Percentiles rank a stretch among this genome's conserved stretches.
Evolutionary conservation across 345 rosid species (phyloP).

Genomic region (Erucastrum elatum): DNA sequence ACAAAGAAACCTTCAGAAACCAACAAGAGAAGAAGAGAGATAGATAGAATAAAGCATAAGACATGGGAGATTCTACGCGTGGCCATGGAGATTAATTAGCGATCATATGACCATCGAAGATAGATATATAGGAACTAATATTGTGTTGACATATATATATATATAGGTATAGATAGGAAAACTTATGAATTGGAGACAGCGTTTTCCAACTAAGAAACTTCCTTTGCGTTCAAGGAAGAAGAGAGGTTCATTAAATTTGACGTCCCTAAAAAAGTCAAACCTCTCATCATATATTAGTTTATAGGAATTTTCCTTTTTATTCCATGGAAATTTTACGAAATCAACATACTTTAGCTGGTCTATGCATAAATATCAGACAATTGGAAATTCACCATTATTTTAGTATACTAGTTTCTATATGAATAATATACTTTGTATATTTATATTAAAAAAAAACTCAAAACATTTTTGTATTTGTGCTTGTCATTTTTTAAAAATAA

Average conservation of each 20-base stretch:
- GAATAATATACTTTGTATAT: no score
- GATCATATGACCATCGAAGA: slow-evolving; percentile 30
- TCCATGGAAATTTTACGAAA: background rate
- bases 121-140: background rate
- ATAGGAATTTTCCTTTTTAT: background rate
- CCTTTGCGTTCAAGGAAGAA: slow-evolving; percentile 72
- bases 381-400: background rate
- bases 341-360: background rate
- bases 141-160: slow-evolving; percentile 10
- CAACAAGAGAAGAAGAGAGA: slow-evolving; percentile 31
- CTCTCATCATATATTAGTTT: slow-evolving; percentile 20
- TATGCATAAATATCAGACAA: background rate
- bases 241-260: slow-evolving; percentile 43
- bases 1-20: background rate
- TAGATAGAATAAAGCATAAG: slow-evolving; percentile 11
- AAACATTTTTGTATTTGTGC: no score
- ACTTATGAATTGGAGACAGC: slow-evolving; percentile 37
- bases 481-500: no score
- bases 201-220: slow-evolving; percentile 46
- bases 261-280: slow-evolving; percentile 49
- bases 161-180: slow-evolving; percentile 11
- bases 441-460: no score
- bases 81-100: slow-evolving; percentile 26
- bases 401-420: no score
- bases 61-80: slow-evolving; percentile 16